phyloP scores from a whole-genome alignment of 2,329 filamentous ascomycete species.

The Pseudogymnoascus sp. region DNA sequence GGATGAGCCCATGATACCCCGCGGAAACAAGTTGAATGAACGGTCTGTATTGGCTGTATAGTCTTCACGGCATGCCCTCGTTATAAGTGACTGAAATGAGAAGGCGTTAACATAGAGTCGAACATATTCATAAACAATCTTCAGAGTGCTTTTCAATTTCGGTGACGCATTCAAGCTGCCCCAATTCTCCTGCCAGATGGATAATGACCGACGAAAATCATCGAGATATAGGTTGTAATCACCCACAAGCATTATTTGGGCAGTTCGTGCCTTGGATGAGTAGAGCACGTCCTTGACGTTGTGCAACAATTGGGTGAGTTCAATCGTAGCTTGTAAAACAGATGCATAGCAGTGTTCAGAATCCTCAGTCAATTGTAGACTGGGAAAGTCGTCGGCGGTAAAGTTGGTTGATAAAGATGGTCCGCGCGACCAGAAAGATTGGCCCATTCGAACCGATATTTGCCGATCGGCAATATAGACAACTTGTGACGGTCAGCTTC shows the following conservation, averaged over 20 bases:
- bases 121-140: constrained; percentile 64
- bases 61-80: constrained; percentile 29
- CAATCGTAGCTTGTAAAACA: constrained; percentile 16
- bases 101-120: constrained; percentile 68
- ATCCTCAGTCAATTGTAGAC: constrained; percentile 10
- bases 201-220: constrained; percentile 13
- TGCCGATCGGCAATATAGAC: constrained; percentile 19
- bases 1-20: constrained; percentile 16
- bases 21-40: constrained; percentile 19
- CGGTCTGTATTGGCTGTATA: neutral
- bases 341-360: constrained; percentile 10
- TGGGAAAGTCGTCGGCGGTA: constrained; percentile 17
- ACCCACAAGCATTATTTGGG: constrained; percentile 15
- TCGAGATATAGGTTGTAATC: constrained; percentile 20
- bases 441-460: constrained; percentile 21
- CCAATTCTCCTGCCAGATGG: constrained; percentile 11
- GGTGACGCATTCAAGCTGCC: constrained; percentile 33
- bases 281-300: constrained; percentile 20
- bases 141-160: constrained; percentile 55
- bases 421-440: constrained; percentile 22
- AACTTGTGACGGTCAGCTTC: constrained; percentile 10
- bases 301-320: constrained; percentile 18
- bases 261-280: constrained; percentile 16
- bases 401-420: constrained; percentile 17
- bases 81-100: constrained; percentile 63